These are phyloP conservation scores for Dryadomyces sulphureus DNA, from an alignment of 2,329 filamentous ascomycete genomes.

Conservation along the genomic window DNA sequence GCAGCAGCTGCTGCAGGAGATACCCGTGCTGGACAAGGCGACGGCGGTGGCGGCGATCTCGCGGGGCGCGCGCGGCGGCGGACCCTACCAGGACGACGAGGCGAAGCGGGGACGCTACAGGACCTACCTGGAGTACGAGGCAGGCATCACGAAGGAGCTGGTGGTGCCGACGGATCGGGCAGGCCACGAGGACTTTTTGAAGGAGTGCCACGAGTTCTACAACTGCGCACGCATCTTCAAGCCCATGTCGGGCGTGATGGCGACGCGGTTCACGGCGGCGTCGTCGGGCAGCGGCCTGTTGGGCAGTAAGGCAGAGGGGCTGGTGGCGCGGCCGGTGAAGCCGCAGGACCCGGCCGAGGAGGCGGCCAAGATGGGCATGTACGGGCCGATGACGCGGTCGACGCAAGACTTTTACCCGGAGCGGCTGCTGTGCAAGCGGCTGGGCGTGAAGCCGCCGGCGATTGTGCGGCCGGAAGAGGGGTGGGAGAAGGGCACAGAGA, in stretches of 20 bases:
- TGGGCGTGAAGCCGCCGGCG: constrained; percentile 68
- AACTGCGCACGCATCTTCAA: constrained; percentile 62
- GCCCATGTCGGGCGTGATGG: constrained; percentile 85
- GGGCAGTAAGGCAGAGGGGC: constrained; percentile 11
- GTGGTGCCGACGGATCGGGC: constrained; percentile 30
- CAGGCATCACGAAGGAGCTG: constrained; percentile 42
- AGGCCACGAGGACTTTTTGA: constrained; percentile 58
- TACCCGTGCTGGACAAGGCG: constrained; percentile 51
- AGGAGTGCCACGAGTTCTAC: constrained; percentile 64
- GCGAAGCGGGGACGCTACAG: constrained; percentile 69
- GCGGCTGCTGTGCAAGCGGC: constrained; percentile 81
- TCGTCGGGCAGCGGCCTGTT: constrained; percentile 23
- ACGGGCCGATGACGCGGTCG: constrained; percentile 70
- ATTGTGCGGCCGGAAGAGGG: constrained; percentile 44
- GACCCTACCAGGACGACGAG: constrained; percentile 73
- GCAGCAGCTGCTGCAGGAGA: constrained; percentile 39
- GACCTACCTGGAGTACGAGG: constrained; percentile 63
- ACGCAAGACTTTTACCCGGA: constrained; percentile 62
- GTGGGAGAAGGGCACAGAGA: no score
- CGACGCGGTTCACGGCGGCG: constrained; percentile 74
- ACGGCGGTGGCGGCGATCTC: constrained; percentile 54
- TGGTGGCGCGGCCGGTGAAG: constrained; percentile 38
- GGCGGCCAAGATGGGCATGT: constrained; percentile 85
- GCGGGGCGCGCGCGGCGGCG: constrained; percentile 49
- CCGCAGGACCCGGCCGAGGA: constrained; percentile 65